Evolutionary conservation across 495 filamentous ascomycete species (phyloP).

Genomic region (Lichenothelia convexa): DNA sequence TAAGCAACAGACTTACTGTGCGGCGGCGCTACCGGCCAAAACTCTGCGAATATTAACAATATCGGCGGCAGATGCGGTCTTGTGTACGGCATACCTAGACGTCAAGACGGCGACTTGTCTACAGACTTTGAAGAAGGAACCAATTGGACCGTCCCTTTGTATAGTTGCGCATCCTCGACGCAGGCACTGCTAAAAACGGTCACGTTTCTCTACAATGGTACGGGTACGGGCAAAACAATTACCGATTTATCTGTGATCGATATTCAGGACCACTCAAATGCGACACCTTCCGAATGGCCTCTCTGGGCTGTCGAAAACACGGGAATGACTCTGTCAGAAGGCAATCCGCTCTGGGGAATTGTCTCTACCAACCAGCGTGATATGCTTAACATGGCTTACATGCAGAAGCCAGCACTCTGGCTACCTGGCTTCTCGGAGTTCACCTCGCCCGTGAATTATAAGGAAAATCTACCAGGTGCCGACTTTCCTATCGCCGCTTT

Average conservation of each 20-base stretch:
- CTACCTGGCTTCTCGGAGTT: not conserved
- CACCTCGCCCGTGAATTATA: not conserved
- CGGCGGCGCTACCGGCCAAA: not conserved
- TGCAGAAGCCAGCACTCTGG: not conserved
- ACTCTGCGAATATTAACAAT: not conserved
- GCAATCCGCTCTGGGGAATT: not conserved
- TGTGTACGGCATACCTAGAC: not conserved
- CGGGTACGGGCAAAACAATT: not conserved
- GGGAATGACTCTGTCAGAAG: not conserved
- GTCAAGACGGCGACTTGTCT: not conserved
- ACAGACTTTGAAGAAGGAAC: not conserved
- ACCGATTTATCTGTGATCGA: not conserved
- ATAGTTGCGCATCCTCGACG: not conserved
- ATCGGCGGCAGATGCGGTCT: not conserved
- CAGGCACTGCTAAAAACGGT: not conserved
- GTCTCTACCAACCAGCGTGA: not conserved
- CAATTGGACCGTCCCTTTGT: not conserved
- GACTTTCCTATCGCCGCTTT: not conserved
- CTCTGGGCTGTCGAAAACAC: not conserved
- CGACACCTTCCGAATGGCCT: not conserved
- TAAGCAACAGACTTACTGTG: too few relatives aligned
- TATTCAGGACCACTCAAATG: not conserved
- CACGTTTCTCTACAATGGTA: not conserved
- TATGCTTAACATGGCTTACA: not conserved
- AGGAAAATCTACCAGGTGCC: not conserved